Evolutionary conservation across 306 rosid genomes (phyloP).

Genomic region (Cucurbita ficifolia): DNA sequence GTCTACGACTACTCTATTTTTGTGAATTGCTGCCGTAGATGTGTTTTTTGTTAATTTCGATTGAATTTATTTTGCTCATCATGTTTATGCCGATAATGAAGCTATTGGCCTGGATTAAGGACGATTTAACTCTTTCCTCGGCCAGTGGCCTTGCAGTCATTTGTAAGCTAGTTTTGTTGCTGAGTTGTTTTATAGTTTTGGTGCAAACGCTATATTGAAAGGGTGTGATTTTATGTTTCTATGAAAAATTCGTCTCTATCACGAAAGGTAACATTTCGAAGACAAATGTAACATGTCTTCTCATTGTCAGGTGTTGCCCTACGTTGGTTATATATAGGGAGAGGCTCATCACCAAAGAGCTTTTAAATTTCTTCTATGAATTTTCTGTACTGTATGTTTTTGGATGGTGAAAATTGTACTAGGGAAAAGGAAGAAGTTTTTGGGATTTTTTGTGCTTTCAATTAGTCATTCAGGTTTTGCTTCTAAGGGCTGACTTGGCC

Average conservation of each 20-base stretch:
- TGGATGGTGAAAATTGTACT: neutral
- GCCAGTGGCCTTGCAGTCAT: neutral
- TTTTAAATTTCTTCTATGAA: neutral
- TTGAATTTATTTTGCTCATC: neutral
- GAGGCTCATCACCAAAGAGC: neutral
- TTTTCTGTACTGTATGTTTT: neutral
- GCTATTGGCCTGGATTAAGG: neutral
- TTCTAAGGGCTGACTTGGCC: neutral
- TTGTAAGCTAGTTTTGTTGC: neutral
- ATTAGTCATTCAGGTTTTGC: neutral
- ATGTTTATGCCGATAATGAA: neutral
- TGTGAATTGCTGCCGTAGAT: neutral
- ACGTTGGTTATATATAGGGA: neutral
- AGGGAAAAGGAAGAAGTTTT: neutral
- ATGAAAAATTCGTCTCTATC: neutral
- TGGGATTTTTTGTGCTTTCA: neutral
- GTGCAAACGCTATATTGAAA: neutral
- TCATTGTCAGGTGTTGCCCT: neutral
- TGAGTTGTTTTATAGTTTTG: neutral
- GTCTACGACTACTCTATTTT: neutral
- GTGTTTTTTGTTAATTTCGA: neutral
- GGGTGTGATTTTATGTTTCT: neutral
- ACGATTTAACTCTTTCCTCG: neutral
- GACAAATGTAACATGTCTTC: neutral
- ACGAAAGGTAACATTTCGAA: neutral